Conservation (phyloP, 2,329 filamentous ascomycete species). For the Diplodia intermedia region DNA sequence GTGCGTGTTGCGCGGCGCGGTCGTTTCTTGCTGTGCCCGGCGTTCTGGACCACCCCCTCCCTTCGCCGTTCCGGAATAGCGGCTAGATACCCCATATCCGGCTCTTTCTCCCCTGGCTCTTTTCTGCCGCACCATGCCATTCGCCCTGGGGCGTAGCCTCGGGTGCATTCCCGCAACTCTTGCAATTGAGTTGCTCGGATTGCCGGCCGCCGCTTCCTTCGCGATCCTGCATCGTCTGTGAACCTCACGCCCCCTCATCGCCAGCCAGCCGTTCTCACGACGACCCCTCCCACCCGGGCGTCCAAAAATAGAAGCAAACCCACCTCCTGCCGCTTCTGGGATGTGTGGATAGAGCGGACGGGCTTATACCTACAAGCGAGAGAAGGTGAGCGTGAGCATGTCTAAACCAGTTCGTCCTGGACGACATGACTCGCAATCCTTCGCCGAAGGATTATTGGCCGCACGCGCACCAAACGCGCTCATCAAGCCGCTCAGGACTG, state of each 20-base stretch:
- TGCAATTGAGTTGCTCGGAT: conserved; percentile 1
- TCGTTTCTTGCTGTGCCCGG: conserved; percentile 1
- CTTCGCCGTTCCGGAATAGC: conserved; percentile 13
- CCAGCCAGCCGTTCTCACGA: neutral
- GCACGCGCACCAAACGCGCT: neutral
- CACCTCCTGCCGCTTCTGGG: neutral
- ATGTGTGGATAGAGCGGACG: neutral
- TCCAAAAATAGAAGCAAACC: conserved; percentile 10
- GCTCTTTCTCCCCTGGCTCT: conserved; percentile 5
- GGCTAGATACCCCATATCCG: conserved; percentile 28
- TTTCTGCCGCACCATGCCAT: neutral
- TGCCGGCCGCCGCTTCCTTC: neutral
- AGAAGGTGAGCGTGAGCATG: neutral
- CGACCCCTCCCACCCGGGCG: neutral
- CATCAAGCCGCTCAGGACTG: too few relatives aligned
- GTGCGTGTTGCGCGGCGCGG: neutral
- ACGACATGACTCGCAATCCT: conserved; percentile 22
- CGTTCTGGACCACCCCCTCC: conserved; percentile 17
- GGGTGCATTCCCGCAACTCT: conserved; percentile 4
- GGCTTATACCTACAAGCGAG: neutral
- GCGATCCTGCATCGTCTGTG: neutral
- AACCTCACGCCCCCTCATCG: neutral
- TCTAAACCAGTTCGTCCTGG: conserved; percentile 4
- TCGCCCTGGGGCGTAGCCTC: neutral
- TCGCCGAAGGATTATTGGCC: conserved; percentile 21